Conservation (phyloP, 202 grass and related monocot genomes). For the Cymbopogon flexuosus region DNA sequence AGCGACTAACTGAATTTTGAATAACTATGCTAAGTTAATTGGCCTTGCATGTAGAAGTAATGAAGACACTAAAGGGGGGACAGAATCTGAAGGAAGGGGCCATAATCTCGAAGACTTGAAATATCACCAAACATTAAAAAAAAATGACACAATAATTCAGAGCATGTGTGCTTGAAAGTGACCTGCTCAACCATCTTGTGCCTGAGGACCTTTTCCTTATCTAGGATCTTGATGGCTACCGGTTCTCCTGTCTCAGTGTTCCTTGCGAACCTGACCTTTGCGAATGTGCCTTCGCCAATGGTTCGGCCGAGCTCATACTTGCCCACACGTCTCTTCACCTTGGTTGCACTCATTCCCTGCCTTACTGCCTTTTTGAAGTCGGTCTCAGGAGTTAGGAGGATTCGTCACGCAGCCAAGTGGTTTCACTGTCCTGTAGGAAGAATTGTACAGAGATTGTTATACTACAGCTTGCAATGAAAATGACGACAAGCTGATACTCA, state of each 20-base stretch:
- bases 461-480: neutral
- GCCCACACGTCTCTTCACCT: slow-evolving; percentile 68
- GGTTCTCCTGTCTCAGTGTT: slow-evolving; percentile 52
- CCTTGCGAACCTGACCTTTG: slow-evolving; percentile 68
- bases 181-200: slow-evolving; percentile 82
- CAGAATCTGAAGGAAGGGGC: neutral
- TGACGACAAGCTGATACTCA: neutral
- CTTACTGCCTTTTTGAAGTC: neutral
- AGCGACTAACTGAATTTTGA: neutral
- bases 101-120: slow-evolving; percentile 23
- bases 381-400: neutral
- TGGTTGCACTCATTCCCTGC: slow-evolving; percentile 50
- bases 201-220: slow-evolving; percentile 77
- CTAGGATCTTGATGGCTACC: slow-evolving; percentile 67
- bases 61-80: neutral
- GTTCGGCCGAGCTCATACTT: slow-evolving; percentile 76
- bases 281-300: slow-evolving; percentile 74
- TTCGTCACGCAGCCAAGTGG: neutral
- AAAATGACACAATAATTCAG: slow-evolving; percentile 7
- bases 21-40: neutral
- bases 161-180: neutral
- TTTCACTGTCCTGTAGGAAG: slow-evolving; percentile 16
- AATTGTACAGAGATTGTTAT: neutral
- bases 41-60: neutral
- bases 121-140: slow-evolving; percentile 24